Evolutionary conservation across 768 basidiomycete genomes (phyloP), one percentile per base, ranked within the genome.

Genomic region (Pisolithus microcarpus): DNA sequence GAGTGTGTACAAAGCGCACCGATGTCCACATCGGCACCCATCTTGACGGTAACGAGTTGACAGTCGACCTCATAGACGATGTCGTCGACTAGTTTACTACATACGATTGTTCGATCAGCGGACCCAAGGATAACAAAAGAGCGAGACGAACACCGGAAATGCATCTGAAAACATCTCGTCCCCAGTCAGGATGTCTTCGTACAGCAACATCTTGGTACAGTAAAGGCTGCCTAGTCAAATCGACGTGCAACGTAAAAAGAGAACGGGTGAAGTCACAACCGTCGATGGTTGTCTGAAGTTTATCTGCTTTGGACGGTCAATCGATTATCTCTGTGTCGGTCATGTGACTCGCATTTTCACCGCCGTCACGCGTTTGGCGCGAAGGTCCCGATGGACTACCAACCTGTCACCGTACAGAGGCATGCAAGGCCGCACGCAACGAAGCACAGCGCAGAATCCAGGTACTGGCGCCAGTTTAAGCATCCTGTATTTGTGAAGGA

Each of bases 141-240:
- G 42, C 18, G 19, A 19, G 28, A 75, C 85, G 54, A 60, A 94
- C 92, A 86, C 16, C 18, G 84, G 83, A 76, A 85, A 97, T 57
- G 92, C 92, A 74, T 95, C 92, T 24, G 91, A 92, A 78, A 89
- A 81, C 79, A 97, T 87, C 75, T 97, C 94, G 64, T 95, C 91
- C 42, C 69, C 80, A 46, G 81, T 68, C 52, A 96, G n/a, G 52
- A 87, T 65, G 68, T 92, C 90, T 24, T 54, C 38, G 73, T 81
- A 92, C 61, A 92, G 70, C 69, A 90, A 67, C 91, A 92, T 90
- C 71, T 56, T 31, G 19, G 19, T 66, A 59, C 31, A 40, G 30
- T 44, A 46, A 48, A 4, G 40, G 19, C 40, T 24, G 37, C 44
- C 54, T 38, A 40, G 34, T 49, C 38, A 56, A 15, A 34, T 13